Evolutionary conservation across 148 eudicot species (phyloP), one percentile per base, ranked within the genome.

Genomic region (Limonium bicolor): DNA sequence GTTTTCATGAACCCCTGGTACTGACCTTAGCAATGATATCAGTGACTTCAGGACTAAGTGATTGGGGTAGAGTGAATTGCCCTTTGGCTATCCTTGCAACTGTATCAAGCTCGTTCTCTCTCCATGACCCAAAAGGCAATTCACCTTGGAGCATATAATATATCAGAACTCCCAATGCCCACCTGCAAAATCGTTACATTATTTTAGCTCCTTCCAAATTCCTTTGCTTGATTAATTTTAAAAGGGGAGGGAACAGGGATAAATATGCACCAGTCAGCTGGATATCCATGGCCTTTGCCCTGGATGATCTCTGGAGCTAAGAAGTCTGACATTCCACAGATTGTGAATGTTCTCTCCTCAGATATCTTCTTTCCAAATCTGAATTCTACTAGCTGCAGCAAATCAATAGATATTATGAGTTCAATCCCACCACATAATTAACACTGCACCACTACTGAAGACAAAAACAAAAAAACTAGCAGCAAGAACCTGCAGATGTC

Each of bases 121-220:
- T 68, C 99, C 93, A 90, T 9, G 95, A 77, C 47, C 99, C 99
- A 55, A 90, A 90, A 22, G 99, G 99, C 99, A 80, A 80, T 57
- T 90, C 99, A 36, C 93, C 82, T 74, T 75, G 77, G 35, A 90
- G 75, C 99, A 85, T 84, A 68, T 70, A 75, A 63, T 75, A 85
- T 57, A 80, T 73, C 67, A 90, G 50, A 58, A 78, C 81, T 57
- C 99, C 99, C 50, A 90, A 60, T 13, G 93, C 87, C 99, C 99
- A 90, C 99, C 99, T 90, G 70, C 67, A 68, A 29, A 23, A 23
- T 45, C 37, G 27, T 19, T 27, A 15, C 45, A 41, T 6, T 21
- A 20, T 41, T 41, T 17, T 41, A 41, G 13, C 45, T 39, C 41
- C 15, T 10, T 3, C 20, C 5, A 11, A 37, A 37, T 0, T 36